A percentile compares a stretch with the other conserved stretches of the same genome.
phyloP scores from a whole-genome alignment of 768 basidiomycete genomes.

The Peribolospora kevripleyi region DNA sequence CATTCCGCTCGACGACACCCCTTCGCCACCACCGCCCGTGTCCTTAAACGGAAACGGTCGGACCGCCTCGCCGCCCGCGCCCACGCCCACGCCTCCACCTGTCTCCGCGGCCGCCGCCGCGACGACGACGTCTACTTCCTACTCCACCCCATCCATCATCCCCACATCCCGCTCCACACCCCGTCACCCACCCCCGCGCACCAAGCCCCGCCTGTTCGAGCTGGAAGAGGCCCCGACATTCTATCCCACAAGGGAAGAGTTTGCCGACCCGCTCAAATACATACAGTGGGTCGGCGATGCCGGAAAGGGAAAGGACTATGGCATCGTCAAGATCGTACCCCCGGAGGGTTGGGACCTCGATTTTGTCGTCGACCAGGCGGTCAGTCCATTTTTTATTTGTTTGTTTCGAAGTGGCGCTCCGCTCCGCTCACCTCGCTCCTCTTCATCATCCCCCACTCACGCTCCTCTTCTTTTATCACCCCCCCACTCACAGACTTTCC shows the following conservation, averaged over 20 bases:
- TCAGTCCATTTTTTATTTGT: conserved; percentile 20
- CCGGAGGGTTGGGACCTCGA: conserved; percentile 87
- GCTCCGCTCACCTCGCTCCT: not conserved
- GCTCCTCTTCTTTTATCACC: not conserved
- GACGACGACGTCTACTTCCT: too few species aligned
- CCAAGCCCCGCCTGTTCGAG: conserved; percentile 39
- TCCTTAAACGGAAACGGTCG: too few species aligned
- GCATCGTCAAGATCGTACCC: conserved; percentile 90
- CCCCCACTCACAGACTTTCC: conserved; percentile 37
- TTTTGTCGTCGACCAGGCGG: conserved; percentile 83
- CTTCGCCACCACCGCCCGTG: too few species aligned
- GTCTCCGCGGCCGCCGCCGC: too few species aligned
- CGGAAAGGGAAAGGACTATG: conserved; percentile 43
- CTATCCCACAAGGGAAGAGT: conserved; percentile 72
- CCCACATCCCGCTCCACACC: not conserved
- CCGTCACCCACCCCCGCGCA: conserved; percentile 7
- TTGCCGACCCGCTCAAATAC: conserved; percentile 80
- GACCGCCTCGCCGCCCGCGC: too few species aligned
- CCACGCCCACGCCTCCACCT: too few species aligned
- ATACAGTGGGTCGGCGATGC: conserved; percentile 43
- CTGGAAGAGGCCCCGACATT: conserved; percentile 73
- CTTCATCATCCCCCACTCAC: not conserved
- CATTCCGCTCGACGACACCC: too few species aligned
- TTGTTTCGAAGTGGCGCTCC: not conserved
- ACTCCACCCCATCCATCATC: too few species aligned